phyloP scores from a whole-genome alignment of 2,329 filamentous ascomycete species.

The Lachnellula occidentalis region DNA sequence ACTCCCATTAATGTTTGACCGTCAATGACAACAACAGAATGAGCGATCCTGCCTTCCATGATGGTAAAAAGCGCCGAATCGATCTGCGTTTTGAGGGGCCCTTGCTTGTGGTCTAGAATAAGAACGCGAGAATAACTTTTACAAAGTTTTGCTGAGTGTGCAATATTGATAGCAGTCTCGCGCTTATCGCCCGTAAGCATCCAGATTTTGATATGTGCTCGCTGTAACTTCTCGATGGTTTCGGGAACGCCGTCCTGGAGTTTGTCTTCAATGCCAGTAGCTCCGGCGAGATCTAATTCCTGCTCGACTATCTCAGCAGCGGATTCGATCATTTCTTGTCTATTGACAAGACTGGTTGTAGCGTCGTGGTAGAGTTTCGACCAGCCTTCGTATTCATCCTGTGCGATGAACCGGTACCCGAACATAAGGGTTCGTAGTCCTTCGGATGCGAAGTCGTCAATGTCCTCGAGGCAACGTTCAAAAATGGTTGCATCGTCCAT shows the following conservation, averaged over 20 bases:
- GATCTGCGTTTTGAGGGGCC: constrained; percentile 42
- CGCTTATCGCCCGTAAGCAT: constrained; percentile 94
- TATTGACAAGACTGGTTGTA: constrained; percentile 73
- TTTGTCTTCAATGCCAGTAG: constrained; percentile 91
- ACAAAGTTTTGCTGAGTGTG: constrained; percentile 75
- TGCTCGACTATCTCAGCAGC: constrained; percentile 78
- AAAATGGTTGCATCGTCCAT: constrained; percentile 47
- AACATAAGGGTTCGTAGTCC: constrained; percentile 82
- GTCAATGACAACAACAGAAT: constrained; percentile 79
- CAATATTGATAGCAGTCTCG: constrained; percentile 89
- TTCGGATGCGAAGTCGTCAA: constrained; percentile 83
- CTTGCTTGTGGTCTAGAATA: constrained; percentile 57
- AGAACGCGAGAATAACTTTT: constrained; percentile 67
- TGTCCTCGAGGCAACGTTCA: constrained; percentile 78
- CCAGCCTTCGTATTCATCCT: constrained; percentile 71
- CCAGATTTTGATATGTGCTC: constrained; percentile 60
- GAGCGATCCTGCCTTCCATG: constrained; percentile 57
- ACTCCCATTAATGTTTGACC: constrained; percentile 70
- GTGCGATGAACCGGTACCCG: constrained; percentile 69
- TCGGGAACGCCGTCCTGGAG: constrained; percentile 69
- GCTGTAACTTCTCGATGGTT: constrained; percentile 7
- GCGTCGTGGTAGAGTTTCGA: constrained; percentile 72
- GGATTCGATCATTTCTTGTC: constrained; percentile 72
- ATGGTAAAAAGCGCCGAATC: constrained; percentile 60
- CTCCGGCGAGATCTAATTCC: constrained; percentile 77